Percentiles rank a stretch among this genome's conserved stretches.
phyloP scores from a whole-genome alignment of 2,329 filamentous ascomycete genomes.

The Tolypocladium pustulatum region DNA sequence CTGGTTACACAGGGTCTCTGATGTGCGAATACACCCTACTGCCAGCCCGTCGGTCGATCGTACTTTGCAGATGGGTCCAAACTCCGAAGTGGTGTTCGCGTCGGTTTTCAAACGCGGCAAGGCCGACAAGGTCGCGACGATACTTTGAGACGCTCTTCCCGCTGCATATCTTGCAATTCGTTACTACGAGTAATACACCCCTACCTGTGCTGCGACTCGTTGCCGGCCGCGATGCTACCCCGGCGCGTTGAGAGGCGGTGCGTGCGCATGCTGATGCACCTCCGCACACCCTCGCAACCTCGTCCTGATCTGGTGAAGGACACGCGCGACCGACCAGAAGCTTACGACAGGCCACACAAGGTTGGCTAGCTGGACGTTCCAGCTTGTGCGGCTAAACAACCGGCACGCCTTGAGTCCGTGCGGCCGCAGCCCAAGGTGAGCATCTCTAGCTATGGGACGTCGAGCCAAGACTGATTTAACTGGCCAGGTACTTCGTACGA shows the following conservation, averaged over 20 bases:
- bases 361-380: neutral
- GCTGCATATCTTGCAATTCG: neutral
- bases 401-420: neutral
- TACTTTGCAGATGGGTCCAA: neutral
- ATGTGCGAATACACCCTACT: too few relatives aligned
- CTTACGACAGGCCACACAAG: too few relatives aligned
- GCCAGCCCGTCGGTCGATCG: too few relatives aligned
- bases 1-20: too few relatives aligned
- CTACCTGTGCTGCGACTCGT: neutral
- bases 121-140: neutral
- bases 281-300: neutral
- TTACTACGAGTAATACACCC: neutral
- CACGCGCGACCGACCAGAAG: neutral
- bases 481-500: neutral
- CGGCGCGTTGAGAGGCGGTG: neutral
- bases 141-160: neutral
- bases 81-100: neutral
- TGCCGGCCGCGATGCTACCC: neutral
- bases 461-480: neutral
- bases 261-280: neutral
- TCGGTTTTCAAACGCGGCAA: neutral
- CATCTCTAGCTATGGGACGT: neutral
- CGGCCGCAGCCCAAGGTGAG: neutral
- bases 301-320: neutral
- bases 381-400: neutral